phyloP scores from a whole-genome alignment of 805 yeast species.

The Wickerhamomyces hampshirensis region DNA sequence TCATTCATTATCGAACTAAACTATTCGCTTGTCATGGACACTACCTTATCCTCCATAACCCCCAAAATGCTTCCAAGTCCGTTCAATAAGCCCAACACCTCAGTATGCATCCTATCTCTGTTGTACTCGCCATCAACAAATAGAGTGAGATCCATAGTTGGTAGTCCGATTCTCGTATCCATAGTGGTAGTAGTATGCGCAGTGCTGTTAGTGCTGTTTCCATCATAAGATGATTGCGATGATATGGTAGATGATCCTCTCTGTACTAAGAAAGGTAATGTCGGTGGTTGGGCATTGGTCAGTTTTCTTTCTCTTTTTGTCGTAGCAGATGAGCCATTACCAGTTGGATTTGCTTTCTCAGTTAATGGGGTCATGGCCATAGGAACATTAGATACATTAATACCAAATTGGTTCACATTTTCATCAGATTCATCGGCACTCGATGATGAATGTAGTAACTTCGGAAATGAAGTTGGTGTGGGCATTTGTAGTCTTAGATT shows the following conservation, averaged over 20 bases:
- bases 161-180: constrained; percentile 6
- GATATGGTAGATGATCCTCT: constrained; percentile 11
- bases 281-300: constrained; percentile 10
- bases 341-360: constrained; percentile 38
- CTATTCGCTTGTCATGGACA: too few species aligned
- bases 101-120: constrained; percentile 23
- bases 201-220: constrained; percentile 7
- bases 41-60: constrained; percentile 27
- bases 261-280: constrained; percentile 15
- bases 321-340: constrained; percentile 1
- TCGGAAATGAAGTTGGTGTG: constrained; percentile 46
- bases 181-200: constrained; percentile 5
- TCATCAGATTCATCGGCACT: constrained; percentile 29
- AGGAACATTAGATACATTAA: constrained; percentile 47
- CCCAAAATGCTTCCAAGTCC: constrained; percentile 23
- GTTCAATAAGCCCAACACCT: constrained; percentile 19
- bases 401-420: constrained; percentile 64
- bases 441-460: constrained; percentile 30
- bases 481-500: constrained; percentile 73
- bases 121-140: constrained; percentile 21
- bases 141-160: constrained; percentile 15
- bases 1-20: too few species aligned
- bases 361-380: constrained; percentile 79
- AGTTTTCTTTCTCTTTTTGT: constrained; percentile 8
- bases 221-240: constrained; percentile 14